Base-by-base conservation (phyloP, 2,329 filamentous ascomycete genomes). In the Arthroderma sp. region DNA sequence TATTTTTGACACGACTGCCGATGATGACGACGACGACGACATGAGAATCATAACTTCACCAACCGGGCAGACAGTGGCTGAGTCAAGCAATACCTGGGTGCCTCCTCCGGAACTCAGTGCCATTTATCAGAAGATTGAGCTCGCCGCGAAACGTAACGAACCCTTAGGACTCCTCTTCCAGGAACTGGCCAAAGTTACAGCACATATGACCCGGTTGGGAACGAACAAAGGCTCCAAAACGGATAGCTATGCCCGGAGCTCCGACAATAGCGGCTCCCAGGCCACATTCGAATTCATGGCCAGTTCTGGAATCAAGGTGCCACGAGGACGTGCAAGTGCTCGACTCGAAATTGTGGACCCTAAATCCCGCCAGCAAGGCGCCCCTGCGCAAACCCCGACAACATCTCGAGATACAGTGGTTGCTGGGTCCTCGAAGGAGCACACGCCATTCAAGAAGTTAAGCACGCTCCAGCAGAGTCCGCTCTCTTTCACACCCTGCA, bases 71-170 rank as follows among this genome's bases (percentile, higher is more conserved):
- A 38, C 13, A 23, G 17, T 52, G 11, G 43, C 28, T 31, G 58
- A 57, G 31, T 4, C 9, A 37, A 49, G 6, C 31, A 51, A 28
- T 23, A 19, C n/a, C 3, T 54, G 39, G 11, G 19, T 53, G 35
- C 47, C 62, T 21, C 61, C 63, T 5, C 49, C 60, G 6, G 64
- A 67, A 11, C 59, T 71, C 56, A 62, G 60, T 21, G 58, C 59
- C n/a, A 39, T 70, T 28, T 68, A 70, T 55, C 62, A 60, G 28
- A 64, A 62, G 21, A 70, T 70, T 15, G 67, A 69, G 58, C 62
- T 64, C 44, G 66, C 67, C 17, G 65, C 63, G 28, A 64, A 63
- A 47, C 63, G 62, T 9, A 66, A 66, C 15, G 64, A 68, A 23
- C 59, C 66, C 11, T 59, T 69, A 23, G 65, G 66, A 17, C 61